A percentile compares a stretch with the other conserved stretches of the same genome.
phyloP scores from a whole-genome alignment of 2,329 filamentous ascomycete genomes.

The Ciborinia camelliae region DNA sequence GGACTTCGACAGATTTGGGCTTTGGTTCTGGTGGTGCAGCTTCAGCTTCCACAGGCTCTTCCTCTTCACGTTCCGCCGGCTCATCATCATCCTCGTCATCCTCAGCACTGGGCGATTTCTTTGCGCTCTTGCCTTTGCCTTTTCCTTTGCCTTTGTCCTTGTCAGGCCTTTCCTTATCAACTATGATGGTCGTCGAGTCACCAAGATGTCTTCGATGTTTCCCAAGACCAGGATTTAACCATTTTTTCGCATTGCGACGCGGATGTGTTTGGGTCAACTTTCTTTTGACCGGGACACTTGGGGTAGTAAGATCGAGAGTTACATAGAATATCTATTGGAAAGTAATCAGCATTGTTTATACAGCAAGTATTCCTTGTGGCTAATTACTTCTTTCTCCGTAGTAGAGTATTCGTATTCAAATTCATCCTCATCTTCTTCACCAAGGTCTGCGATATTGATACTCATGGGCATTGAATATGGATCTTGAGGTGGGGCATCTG shows the following conservation, averaged over 20 bases:
- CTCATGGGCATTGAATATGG: constrained; percentile 16
- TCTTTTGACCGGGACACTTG: constrained; percentile 28
- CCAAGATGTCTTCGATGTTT: constrained; percentile 15
- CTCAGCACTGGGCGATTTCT: constrained; percentile 5
- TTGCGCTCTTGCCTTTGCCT: constrained; percentile 10
- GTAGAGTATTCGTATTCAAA: constrained; percentile 67
- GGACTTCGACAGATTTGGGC: constrained; percentile 1
- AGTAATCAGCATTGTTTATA: constrained; percentile 17
- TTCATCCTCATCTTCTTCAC: constrained; percentile 42
- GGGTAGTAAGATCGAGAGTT: constrained; percentile 57
- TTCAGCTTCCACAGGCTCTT: constrained; percentile 34
- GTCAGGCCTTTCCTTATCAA: constrained; percentile 4
- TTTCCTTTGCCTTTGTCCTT: not conserved
- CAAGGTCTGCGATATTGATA: constrained; percentile 8
- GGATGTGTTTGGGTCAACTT: constrained; percentile 21
- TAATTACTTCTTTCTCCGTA: constrained; percentile 57
- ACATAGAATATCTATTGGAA: constrained; percentile 57
- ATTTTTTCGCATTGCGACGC: constrained; percentile 27
- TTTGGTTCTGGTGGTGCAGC: constrained; percentile 27
- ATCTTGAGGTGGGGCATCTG: constrained; percentile 27
- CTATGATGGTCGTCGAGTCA: constrained; percentile 12
- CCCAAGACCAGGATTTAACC: constrained; percentile 18
- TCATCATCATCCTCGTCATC: constrained; percentile 20
- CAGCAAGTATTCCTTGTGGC: not conserved
- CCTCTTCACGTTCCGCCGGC: constrained; percentile 26